These are phyloP conservation scores for Isatis tinctoria DNA, from an alignment of 345 rosid genomes.

Conservation along the genomic window DNA sequence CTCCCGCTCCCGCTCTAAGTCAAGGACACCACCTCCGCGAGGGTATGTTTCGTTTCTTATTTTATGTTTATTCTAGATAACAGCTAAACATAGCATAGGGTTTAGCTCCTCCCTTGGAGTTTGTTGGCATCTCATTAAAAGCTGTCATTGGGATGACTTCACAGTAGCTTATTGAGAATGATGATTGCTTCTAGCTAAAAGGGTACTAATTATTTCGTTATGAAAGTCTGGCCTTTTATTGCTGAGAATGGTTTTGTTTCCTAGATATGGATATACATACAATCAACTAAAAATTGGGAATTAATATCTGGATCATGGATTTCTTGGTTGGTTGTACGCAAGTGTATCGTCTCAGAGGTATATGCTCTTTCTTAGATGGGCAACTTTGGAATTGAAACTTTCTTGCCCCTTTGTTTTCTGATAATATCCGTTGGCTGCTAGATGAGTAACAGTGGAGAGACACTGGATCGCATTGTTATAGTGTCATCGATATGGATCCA, in stretches of 20 bases:
- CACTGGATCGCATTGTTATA: constrained; percentile 66
- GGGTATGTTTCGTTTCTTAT: constrained; percentile 47
- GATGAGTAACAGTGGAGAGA: constrained; percentile 70
- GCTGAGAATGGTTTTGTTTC: constrained; percentile 43
- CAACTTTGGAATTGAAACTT: constrained; percentile 52
- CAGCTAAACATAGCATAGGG: neutral
- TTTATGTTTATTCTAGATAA: neutral
- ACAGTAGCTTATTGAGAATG: constrained; percentile 6
- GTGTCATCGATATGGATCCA: constrained; percentile 66
- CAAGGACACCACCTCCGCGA: constrained; percentile 60
- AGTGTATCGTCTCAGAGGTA: constrained; percentile 90
- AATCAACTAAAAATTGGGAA: constrained; percentile 62
- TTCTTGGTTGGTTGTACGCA: constrained; percentile 77
- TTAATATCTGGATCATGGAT: constrained; percentile 87
- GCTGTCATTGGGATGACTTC: constrained; percentile 1
- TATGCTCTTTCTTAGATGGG: constrained; percentile 74
- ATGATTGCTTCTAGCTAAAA: constrained; percentile 13
- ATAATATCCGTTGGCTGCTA: constrained; percentile 74
- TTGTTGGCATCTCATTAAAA: neutral
- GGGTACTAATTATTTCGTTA: constrained; percentile 23
- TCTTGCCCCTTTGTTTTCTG: constrained; percentile 47
- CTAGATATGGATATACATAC: constrained; percentile 73
- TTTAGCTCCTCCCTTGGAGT: constrained; percentile 13
- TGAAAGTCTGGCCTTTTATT: constrained; percentile 50
- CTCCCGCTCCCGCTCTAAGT: constrained; percentile 57